These are phyloP conservation scores for Solanum etuberosum DNA, from an alignment of 257 asterid genomes.

Conservation along the genomic window DNA sequence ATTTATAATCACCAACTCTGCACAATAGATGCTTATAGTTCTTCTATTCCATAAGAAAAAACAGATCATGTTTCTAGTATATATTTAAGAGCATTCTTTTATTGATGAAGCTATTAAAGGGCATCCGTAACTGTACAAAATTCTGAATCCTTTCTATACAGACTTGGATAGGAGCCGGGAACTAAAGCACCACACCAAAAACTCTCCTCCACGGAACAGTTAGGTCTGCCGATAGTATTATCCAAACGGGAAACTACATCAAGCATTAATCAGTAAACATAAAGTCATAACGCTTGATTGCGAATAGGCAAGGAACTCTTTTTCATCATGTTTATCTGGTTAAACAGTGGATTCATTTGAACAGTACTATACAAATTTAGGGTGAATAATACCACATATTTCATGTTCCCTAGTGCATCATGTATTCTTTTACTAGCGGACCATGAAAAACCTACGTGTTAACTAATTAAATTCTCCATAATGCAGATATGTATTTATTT, in stretches of 20 bases:
- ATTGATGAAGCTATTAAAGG: neutral
- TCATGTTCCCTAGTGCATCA: neutral
- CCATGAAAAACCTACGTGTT: neutral
- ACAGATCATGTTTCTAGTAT: neutral
- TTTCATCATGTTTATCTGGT: neutral
- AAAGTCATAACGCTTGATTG: neutral
- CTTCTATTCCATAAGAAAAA: neutral
- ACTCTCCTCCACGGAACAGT: neutral
- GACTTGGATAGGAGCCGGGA: neutral
- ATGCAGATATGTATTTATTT: neutral
- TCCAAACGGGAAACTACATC: neutral
- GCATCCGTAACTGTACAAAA: neutral
- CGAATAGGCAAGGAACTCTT: neutral
- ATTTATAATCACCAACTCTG: neutral
- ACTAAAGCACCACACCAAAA: neutral
- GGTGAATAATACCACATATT: neutral
- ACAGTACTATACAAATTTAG: neutral
- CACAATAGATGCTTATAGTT: neutral
- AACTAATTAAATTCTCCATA: neutral
- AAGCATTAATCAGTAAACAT: neutral
- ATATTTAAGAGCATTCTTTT: neutral
- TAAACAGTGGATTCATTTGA: neutral
- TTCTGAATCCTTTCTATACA: neutral
- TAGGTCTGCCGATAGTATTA: neutral
- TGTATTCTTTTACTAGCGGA: neutral